These are phyloP conservation scores for Asterophora lycoperdoides DNA, from an alignment of 768 basidiomycete species.

Conservation along the genomic window DNA sequence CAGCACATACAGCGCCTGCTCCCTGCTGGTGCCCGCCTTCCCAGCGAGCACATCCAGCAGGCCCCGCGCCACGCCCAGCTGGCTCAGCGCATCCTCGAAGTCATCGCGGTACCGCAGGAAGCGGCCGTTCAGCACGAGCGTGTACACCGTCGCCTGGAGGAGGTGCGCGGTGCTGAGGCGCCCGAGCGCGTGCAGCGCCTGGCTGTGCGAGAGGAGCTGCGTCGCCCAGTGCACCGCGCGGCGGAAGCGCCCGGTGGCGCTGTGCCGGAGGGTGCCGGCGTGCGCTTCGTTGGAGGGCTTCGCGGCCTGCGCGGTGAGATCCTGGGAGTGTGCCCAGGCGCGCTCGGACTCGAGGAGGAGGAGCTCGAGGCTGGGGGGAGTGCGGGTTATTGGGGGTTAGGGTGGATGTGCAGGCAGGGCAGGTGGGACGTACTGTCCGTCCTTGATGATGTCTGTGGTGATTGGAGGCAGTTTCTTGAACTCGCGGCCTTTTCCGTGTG, in stretches of 20 bases:
- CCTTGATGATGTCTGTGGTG: slow-evolving; percentile 65
- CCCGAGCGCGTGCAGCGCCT: slow-evolving; percentile 50
- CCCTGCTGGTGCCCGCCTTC: slow-evolving; percentile 65
- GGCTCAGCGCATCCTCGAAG: slow-evolving; percentile 69
- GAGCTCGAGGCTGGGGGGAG: slow-evolving; percentile 61
- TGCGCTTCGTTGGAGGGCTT: slow-evolving; percentile 47
- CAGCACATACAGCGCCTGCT: slow-evolving; percentile 82
- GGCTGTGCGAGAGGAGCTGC: slow-evolving; percentile 69
- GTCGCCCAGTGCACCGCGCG: slow-evolving; percentile 77
- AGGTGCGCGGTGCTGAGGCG: slow-evolving; percentile 55
- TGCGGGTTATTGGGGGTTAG: slow-evolving; percentile 9
- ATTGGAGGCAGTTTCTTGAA: slow-evolving; percentile 81
- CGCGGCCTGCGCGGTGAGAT: slow-evolving; percentile 53
- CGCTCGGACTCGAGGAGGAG: slow-evolving; percentile 89
- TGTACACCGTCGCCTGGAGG: slow-evolving; percentile 73
- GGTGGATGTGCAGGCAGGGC: neutral
- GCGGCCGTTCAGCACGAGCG: slow-evolving; percentile 77
- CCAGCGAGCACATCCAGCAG: slow-evolving; percentile 66
- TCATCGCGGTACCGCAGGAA: slow-evolving; percentile 74
- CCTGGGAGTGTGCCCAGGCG: slow-evolving; percentile 88
- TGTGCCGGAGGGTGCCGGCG: slow-evolving; percentile 60
- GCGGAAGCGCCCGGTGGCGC: slow-evolving; percentile 75
- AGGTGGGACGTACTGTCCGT: slow-evolving; percentile 68
- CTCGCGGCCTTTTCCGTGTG: slow-evolving; percentile 84
- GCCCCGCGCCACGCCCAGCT: slow-evolving; percentile 73